Base-by-base conservation (phyloP, 495 filamentous ascomycete genomes). In the Penicillium fimorum region DNA sequence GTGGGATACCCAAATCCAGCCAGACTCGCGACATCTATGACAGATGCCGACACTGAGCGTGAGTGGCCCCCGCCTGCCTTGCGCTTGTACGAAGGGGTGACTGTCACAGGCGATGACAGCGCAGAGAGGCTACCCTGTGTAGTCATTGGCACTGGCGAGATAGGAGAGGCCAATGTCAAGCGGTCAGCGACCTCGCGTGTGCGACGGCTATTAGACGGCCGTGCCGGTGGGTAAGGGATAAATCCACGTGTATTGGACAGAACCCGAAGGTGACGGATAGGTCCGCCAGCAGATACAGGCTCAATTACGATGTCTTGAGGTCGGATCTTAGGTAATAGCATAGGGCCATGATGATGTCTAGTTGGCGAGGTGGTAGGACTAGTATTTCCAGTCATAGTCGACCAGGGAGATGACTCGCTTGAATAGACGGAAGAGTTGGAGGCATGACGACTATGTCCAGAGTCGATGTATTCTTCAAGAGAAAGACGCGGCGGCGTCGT, bases 321-420 rank as follows among this genome's bases (percentile, higher is more conserved):
- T 46, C 92, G 82, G 72, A 96, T 90, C 78, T 89, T 92, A 55
- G 92, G 92, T 27, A 97, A 79, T 50, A 97, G 80, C 27, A 88
- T 76, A 33, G 91, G 90, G 12, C 90, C 92, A 76, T 89, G 84
- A 35, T 91, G 86, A 50, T 77, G 68, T 24, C 87, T 80, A 61
- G 92, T 84, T 52, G 91, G 91, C 25, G 88, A 89, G 37, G 75
- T 74, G 43, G 78, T 77, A 18, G 91, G 91, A 33, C 88, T 92
- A 48, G 89, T 93, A 53, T 81, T 74, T 55, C 80, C 76, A 24
- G 90, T 92, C 73, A 82, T 77, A 46, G 85, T 83, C 59, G 87
- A 89, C 70, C 87, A 88, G 53, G 91, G 89, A 59, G 91, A 93
- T 41, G 87, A 90, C 68, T 89, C 84, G 58, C 82, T 76, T 15